Percentiles rank a stretch among this genome's conserved stretches.
phyloP scores from a whole-genome alignment of 2,329 filamentous ascomycete species.

The Sordariomycetes sp. region DNA sequence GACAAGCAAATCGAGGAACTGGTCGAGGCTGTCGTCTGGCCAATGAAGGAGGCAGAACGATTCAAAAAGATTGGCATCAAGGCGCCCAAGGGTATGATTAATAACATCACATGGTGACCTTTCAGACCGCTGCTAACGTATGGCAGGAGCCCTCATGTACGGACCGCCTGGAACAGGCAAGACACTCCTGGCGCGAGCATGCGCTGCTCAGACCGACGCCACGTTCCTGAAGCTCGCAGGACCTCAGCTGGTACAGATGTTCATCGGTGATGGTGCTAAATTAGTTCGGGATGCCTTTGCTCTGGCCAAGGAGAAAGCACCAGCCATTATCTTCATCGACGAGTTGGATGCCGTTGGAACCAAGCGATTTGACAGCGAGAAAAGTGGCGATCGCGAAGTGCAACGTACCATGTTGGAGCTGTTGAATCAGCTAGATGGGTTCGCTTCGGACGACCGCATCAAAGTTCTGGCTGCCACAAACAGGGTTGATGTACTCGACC shows the following conservation, averaged over 20 bases:
- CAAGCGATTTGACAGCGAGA: constrained; percentile 97
- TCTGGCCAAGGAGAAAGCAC: constrained; percentile 95
- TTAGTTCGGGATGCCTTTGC: constrained; percentile 96
- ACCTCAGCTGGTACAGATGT: constrained; percentile 98
- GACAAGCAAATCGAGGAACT: constrained; percentile 99
- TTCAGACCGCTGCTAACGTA: no score
- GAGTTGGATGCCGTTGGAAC: constrained; percentile 97
- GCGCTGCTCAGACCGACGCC: constrained; percentile 93
- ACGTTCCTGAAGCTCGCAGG: constrained; percentile 98
- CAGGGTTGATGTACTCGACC: constrained; percentile 87
- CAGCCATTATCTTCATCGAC: constrained; percentile 98
- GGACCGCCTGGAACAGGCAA: constrained; percentile 86
- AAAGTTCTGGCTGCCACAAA: constrained; percentile 95
- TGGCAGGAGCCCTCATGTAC: constrained; percentile 97
- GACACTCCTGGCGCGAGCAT: constrained; percentile 87
- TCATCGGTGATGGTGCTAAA: constrained; percentile 97
- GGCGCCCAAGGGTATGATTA: constrained; percentile 91
- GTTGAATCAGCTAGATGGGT: constrained; percentile 96
- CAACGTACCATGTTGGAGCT: constrained; percentile 98
- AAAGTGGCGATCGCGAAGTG: constrained; percentile 94
- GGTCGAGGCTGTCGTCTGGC: constrained; percentile 97
- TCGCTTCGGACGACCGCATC: constrained; percentile 92
- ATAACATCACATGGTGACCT: no score
- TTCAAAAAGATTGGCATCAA: constrained; percentile 99
- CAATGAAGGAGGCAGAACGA: constrained; percentile 97